Conservation (phyloP, 306 rosid genomes). For the Boehmeria nivea region DNA sequence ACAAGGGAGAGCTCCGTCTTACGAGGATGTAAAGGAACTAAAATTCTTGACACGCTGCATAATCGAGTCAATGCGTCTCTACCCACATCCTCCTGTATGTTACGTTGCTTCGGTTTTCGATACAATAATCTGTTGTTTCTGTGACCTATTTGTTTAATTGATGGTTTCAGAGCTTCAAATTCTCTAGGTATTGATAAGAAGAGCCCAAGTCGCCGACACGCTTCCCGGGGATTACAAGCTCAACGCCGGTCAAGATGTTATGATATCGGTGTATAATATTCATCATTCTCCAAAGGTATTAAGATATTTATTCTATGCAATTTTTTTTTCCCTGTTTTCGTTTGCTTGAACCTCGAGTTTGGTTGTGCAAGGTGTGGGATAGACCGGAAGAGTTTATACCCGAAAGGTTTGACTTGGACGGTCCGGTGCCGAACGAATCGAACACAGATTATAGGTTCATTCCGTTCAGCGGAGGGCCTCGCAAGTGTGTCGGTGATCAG, state of each 20-base stretch:
- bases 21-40: conserved; percentile 71
- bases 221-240: conserved; percentile 88
- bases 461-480: conserved; percentile 95
- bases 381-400: conserved; percentile 89
- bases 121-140: neutral
- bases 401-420: conserved; percentile 79
- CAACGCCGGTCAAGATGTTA: conserved; percentile 88
- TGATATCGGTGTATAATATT: conserved; percentile 91
- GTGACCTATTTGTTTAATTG: conserved; percentile 1
- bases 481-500: conserved; percentile 96
- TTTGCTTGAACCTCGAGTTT: conserved; percentile 5
- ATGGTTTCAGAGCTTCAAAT: conserved; percentile 16
- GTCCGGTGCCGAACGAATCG: conserved; percentile 79
- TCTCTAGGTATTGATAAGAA: conserved; percentile 80
- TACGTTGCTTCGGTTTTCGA: no score
- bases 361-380: conserved; percentile 75
- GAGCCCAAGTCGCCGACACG: conserved; percentile 78
- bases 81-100: conserved; percentile 96
- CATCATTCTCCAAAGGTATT: conserved; percentile 81
- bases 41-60: conserved; percentile 80
- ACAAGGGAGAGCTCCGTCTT: conserved; percentile 69
- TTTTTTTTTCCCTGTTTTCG: conserved; percentile 7
- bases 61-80: conserved; percentile 79
- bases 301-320: neutral
- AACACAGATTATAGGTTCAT: conserved; percentile 95